Base-by-base conservation (phyloP, 164 flowering plant genomes). In the Pachysandra terminalis region DNA sequence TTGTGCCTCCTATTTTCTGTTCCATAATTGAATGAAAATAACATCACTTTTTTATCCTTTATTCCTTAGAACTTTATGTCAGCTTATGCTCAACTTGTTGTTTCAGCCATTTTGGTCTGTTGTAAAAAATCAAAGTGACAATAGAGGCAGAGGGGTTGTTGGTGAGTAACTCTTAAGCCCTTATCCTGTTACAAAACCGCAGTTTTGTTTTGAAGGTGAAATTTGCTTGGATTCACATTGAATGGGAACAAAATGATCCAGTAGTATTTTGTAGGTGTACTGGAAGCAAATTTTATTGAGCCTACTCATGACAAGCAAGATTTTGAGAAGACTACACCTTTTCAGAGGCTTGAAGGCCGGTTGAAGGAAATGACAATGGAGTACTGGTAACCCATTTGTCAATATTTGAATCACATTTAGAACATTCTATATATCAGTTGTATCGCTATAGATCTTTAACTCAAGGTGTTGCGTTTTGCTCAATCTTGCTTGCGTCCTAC, bases 301-400 rank as follows among this genome's bases (percentile, higher is more conserved):
- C 98, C 98, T 40, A 87, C 88, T 13, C 99, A 96, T 75, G 88
- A 89, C 76, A 96, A 96, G 76, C 98, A 96, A 81, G 99, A 92
- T 55, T 92, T 96, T 74, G 99, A 92, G 85, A 90, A 82, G 81
- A 92, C 97, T 61, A 65, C 87, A 52, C 85, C 87, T 56, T 86
- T 90, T 62, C 94, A 90, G 74, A 96, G 85, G 78, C 95, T 96
- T 64, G 97, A 92, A 83, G 63, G 45, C 61, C 99, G 99, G 19
- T 80, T 96, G 79, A 92, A 86, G 77, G 87, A 84, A 21, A 96
- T 96, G 99, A 81, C 97, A 19, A 59, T 73, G 75, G 99, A 96
- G 70, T 96, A 96, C 75, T 96, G 99, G 99, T 96, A 75, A 73
- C 75, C 53, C 63, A 26, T 52, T 56, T 58, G 56, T 26, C 19